These are phyloP conservation scores for Vigna unguiculata DNA, from an alignment of 306 rosid species.

Conservation along the genomic window DNA sequence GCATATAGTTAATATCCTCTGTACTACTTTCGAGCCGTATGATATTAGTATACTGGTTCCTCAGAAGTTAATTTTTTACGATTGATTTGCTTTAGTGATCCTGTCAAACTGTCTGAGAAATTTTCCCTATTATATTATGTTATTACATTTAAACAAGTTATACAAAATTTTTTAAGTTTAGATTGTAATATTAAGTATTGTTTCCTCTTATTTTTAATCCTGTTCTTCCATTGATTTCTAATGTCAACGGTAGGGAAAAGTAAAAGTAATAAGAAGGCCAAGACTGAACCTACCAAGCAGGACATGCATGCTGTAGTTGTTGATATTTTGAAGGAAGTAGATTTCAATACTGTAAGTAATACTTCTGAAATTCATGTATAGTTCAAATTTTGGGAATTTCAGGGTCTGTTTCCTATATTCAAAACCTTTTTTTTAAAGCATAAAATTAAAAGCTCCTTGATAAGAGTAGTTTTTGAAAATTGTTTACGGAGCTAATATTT, in stretches of 20 bases:
- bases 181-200: neutral
- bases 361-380: neutral
- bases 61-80: neutral
- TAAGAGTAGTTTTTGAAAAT: neutral
- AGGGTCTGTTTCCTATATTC: neutral
- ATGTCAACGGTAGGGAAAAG: slow-evolving; percentile 64
- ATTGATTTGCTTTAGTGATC: neutral
- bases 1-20: neutral
- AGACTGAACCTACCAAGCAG: slow-evolving; percentile 78
- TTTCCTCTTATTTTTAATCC: slow-evolving; percentile 4
- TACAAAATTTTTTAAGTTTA: neutral
- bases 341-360: slow-evolving; percentile 61
- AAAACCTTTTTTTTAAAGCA: neutral
- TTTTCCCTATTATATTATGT: neutral
- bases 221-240: slow-evolving; percentile 33
- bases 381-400: slow-evolving; percentile 24
- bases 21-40: too few relatives aligned
- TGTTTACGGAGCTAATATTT: neutral
- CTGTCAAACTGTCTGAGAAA: neutral
- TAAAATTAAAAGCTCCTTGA: neutral
- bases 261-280: slow-evolving; percentile 79
- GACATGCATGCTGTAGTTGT: slow-evolving; percentile 90
- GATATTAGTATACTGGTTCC: slow-evolving; percentile 18
- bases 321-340: slow-evolving; percentile 89
- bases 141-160: neutral